Evolutionary conservation across 2,329 filamentous ascomycete genomes (phyloP).

Genomic region (Dothideomycetidae sp.): DNA sequence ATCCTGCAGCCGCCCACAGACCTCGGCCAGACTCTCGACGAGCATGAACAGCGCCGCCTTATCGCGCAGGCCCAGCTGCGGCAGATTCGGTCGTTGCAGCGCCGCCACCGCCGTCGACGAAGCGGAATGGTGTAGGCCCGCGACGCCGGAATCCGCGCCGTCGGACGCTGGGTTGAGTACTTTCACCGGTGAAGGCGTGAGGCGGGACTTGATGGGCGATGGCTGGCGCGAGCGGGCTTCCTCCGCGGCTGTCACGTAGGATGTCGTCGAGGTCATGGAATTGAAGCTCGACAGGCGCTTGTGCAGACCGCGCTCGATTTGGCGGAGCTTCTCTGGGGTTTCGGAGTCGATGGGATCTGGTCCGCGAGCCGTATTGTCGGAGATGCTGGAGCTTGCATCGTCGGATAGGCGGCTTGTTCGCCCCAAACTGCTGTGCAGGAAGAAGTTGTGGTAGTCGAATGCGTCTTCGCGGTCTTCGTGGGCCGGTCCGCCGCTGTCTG

Average conservation of each 20-base stretch:
- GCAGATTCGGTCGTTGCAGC: constrained; percentile 25
- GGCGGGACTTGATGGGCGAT: constrained; percentile 2
- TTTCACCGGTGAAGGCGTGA: constrained; percentile 1
- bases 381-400: constrained; percentile 37
- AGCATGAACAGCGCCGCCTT: constrained; percentile 37
- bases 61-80: constrained; percentile 37
- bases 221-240: constrained; percentile 14
- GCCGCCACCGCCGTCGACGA: constrained; percentile 24
- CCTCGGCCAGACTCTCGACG: constrained; percentile 40
- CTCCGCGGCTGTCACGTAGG: constrained; percentile 51
- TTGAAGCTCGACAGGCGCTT: constrained; percentile 41
- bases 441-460: constrained; percentile 94
- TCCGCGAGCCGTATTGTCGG: constrained; percentile 35
- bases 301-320: constrained; percentile 24
- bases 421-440: constrained; percentile 82
- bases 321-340: constrained; percentile 21
- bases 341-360: constrained; percentile 16
- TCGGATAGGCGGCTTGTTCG: constrained; percentile 45
- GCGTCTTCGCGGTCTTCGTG: constrained; percentile 91
- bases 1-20: constrained; percentile 37
- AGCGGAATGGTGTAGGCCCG: constrained; percentile 12
- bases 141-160: constrained; percentile 21
- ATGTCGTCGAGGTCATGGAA: constrained; percentile 46
- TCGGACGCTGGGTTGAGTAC: constrained; percentile 16
- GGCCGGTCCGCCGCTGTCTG: constrained; percentile 28